phyloP scores from a whole-genome alignment of 768 basidiomycete genomes.

The Mrakia blollopis region DNA sequence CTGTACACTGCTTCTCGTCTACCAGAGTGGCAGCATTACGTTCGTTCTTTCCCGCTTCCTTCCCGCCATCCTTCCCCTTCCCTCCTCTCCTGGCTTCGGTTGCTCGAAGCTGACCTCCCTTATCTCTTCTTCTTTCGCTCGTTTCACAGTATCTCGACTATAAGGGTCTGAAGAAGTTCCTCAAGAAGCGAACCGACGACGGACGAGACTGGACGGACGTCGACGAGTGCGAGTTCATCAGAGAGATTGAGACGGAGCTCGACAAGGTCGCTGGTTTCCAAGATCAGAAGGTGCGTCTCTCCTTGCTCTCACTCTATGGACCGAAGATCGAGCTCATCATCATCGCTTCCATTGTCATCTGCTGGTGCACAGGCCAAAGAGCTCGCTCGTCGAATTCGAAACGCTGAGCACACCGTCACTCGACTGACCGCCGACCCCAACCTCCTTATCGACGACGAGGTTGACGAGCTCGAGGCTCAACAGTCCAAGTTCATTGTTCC shows the following conservation, averaged over 20 bases:
- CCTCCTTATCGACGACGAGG: slow-evolving; percentile 22
- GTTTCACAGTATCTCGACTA: slow-evolving; percentile 80
- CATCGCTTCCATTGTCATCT: slow-evolving; percentile 43
- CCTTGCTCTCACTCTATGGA: neutral
- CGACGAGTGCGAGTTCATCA: slow-evolving; percentile 78
- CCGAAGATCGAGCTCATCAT: slow-evolving; percentile 44
- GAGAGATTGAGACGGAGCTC: slow-evolving; percentile 73
- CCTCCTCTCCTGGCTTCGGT: neutral
- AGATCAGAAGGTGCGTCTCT: slow-evolving; percentile 62
- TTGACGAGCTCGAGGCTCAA: slow-evolving; percentile 32
- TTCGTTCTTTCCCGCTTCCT: neutral
- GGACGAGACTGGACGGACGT: slow-evolving; percentile 60
- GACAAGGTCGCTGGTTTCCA: slow-evolving; percentile 95
- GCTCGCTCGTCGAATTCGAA: slow-evolving; percentile 70
- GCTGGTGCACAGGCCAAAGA: slow-evolving; percentile 48
- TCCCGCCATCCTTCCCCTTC: neutral
- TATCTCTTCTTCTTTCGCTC: no score
- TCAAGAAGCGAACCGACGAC: slow-evolving; percentile 26
- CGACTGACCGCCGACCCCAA: slow-evolving; percentile 52
- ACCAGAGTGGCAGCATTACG: neutral
- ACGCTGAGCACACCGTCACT: slow-evolving; percentile 75
- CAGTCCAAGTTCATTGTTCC: slow-evolving; percentile 34
- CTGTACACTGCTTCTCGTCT: neutral
- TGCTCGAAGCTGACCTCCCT: neutral
- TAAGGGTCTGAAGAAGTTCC: slow-evolving; percentile 67